Evolutionary conservation across 2,329 filamentous ascomycete genomes (phyloP).

Genomic region (Anisogramma anomala): DNA sequence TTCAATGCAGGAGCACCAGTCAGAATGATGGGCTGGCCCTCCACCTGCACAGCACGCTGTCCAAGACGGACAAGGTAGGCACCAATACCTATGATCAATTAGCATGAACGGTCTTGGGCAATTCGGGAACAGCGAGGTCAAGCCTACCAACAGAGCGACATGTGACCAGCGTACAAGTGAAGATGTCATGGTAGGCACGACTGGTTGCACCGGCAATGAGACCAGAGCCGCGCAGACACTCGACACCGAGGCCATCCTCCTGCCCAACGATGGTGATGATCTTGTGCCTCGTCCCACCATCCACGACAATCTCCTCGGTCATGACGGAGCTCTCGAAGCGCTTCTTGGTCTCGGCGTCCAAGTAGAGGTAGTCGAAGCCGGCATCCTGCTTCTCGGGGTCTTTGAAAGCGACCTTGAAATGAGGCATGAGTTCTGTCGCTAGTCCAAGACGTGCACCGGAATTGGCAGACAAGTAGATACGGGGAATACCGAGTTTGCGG

Average conservation of each 20-base stretch:
- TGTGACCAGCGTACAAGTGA: conserved; percentile 93
- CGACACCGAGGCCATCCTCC: conserved; percentile 93
- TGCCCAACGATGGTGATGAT: conserved; percentile 87
- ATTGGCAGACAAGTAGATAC: conserved; percentile 97
- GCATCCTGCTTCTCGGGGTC: conserved; percentile 66
- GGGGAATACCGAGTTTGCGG: conserved; percentile 84
- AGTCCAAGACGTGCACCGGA: conserved; percentile 95
- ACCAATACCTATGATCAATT: conserved; percentile 60
- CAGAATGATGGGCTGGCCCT: conserved; percentile 96
- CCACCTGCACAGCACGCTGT: conserved; percentile 96
- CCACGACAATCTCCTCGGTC: conserved; percentile 75
- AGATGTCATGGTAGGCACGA: conserved; percentile 95
- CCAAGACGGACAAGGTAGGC: conserved; percentile 97
- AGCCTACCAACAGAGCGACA: conserved; percentile 84
- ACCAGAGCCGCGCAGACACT: conserved; percentile 93
- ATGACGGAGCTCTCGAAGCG: conserved; percentile 79
- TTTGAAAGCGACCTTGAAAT: conserved; percentile 97
- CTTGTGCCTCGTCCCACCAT: conserved; percentile 84
- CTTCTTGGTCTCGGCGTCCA: conserved; percentile 76
- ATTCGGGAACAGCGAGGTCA: neutral
- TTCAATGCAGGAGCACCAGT: conserved; percentile 96
- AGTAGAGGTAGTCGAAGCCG: conserved; percentile 95
- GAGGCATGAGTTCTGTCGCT: conserved; percentile 90
- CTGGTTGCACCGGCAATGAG: conserved; percentile 96
- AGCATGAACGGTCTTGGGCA: conserved; percentile 18